Evolutionary conservation across 495 filamentous ascomycete genomes (phyloP).

Genomic region (Hypoxylon subgilvum): DNA sequence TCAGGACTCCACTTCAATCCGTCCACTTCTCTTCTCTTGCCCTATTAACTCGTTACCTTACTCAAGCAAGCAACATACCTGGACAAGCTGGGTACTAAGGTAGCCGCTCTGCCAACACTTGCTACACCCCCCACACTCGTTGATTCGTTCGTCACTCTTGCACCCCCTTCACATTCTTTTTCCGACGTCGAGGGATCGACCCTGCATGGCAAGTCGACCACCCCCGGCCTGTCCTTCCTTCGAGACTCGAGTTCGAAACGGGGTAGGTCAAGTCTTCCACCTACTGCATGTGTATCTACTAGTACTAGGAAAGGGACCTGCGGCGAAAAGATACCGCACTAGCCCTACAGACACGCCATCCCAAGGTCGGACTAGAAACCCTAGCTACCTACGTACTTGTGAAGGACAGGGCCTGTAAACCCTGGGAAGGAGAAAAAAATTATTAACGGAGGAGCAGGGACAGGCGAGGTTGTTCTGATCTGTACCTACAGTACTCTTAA

Average conservation of each 20-base stretch:
- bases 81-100: slow-evolving; percentile 27
- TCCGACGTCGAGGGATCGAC: slow-evolving; percentile 44
- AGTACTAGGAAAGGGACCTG: slow-evolving; percentile 35
- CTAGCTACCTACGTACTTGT: slow-evolving; percentile 16
- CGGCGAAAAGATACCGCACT: slow-evolving; percentile 37
- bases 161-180: slow-evolving; percentile 39
- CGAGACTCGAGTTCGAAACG: slow-evolving; percentile 38
- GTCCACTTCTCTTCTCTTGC: slow-evolving; percentile 27
- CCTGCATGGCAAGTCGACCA: slow-evolving; percentile 37
- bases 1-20: slow-evolving; percentile 38
- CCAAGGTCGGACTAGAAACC: slow-evolving; percentile 40
- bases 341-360: slow-evolving; percentile 43
- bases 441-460: slow-evolving; percentile 34
- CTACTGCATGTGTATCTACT: slow-evolving; percentile 14
- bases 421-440: slow-evolving; percentile 34
- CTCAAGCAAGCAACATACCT: slow-evolving; percentile 32
- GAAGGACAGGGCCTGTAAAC: slow-evolving; percentile 25
- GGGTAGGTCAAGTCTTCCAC: slow-evolving; percentile 33
- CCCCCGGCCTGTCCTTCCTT: slow-evolving; percentile 39
- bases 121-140: slow-evolving; percentile 38
- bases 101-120: slow-evolving; percentile 40
- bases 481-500: slow-evolving; percentile 29
- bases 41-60: slow-evolving; percentile 14
- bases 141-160: slow-evolving; percentile 41
- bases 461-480: slow-evolving; percentile 37